A percentile compares a stretch with the other conserved stretches of the same genome.
Evolutionary conservation across 208 protist species (phyloP).

Genomic region (Trypanosoma avium): DNA sequence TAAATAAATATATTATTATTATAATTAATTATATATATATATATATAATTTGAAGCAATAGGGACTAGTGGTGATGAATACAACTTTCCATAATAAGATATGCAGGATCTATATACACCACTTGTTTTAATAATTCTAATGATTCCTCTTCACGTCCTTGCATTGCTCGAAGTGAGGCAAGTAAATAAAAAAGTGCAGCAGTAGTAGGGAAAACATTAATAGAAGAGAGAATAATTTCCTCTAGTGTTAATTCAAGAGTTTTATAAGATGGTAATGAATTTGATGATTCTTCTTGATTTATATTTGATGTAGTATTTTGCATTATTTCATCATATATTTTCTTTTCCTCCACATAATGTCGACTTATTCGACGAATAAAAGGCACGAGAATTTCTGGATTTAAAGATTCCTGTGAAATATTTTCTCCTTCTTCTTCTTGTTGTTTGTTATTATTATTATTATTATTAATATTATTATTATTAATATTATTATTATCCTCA

Average conservation of each 20-base stretch:
- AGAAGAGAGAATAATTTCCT: constrained; percentile 7
- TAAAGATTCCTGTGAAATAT: background rate
- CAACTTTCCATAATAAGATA: constrained; percentile 9
- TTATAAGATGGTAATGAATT: background rate
- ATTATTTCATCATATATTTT: background rate
- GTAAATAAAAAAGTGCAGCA: constrained; percentile 8
- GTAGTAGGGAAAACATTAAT: constrained; percentile 1
- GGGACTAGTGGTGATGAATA: background rate
- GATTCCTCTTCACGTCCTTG: constrained; percentile 18
- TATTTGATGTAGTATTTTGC: background rate
- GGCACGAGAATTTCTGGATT: background rate
- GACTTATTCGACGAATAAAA: constrained; percentile 15
- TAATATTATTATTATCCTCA: background rate
- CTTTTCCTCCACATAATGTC: background rate
- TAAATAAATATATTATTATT: background rate
- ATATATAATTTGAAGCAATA: constrained; percentile 9
- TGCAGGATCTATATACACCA: constrained; percentile 9
- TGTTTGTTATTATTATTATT: background rate
- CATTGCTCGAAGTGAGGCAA: constrained; percentile 14
- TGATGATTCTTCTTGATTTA: background rate
- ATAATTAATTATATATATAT: constrained; percentile 8
- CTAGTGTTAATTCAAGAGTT: background rate
- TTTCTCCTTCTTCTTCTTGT: background rate
- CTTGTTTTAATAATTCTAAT: constrained; percentile 8
- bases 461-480: background rate